Percentiles rank a stretch among this genome's conserved stretches.
Evolutionary conservation across 129 eudicot genomes (phyloP).

Genomic region (Centaurea solstitialis): DNA sequence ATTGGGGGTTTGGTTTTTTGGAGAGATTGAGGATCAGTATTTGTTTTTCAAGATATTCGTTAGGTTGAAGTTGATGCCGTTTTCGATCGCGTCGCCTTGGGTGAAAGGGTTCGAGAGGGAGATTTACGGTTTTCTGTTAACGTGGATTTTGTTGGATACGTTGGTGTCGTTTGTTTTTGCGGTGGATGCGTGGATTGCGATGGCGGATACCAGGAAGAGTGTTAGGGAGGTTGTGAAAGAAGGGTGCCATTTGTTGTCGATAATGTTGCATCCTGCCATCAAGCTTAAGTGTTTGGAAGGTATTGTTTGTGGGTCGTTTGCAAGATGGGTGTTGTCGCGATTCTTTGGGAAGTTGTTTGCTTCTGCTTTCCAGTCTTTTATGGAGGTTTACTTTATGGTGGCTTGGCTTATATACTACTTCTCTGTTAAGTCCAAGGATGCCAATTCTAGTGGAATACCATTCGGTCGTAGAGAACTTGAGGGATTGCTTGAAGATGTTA

Average conservation of each 20-base stretch:
- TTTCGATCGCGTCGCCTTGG: conserved; percentile 73
- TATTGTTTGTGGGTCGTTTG: conserved; percentile 70
- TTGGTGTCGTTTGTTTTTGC: conserved; percentile 70
- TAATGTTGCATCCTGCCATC: conserved; percentile 69
- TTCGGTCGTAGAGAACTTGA: conserved; percentile 87
- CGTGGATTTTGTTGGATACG: conserved; percentile 79
- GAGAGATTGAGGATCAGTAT: conserved; percentile 95
- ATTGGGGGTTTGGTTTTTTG: conserved; percentile 78
- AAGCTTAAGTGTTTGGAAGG: conserved; percentile 76
- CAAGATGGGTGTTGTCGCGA: conserved; percentile 60
- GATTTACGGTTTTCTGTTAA: conserved; percentile 60
- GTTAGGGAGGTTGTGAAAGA: conserved; percentile 88
- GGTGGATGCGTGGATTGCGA: conserved; percentile 89
- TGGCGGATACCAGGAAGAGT: conserved; percentile 77
- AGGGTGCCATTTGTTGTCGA: conserved; percentile 70
- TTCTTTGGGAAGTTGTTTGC: conserved; percentile 66
- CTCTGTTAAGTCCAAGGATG: conserved; percentile 74
- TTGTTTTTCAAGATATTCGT: conserved; percentile 80
- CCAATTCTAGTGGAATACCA: conserved; percentile 61
- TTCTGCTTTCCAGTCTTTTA: conserved; percentile 62
- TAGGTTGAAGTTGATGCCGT: conserved; percentile 95
- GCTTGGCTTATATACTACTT: conserved; percentile 86
- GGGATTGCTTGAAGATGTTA: conserved; percentile 60
- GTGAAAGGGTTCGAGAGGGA: conserved; percentile 69
- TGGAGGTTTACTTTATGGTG: conserved; percentile 92